phyloP scores from a whole-genome alignment of 129 eudicot genomes.

The Flaveria sonorensis region DNA sequence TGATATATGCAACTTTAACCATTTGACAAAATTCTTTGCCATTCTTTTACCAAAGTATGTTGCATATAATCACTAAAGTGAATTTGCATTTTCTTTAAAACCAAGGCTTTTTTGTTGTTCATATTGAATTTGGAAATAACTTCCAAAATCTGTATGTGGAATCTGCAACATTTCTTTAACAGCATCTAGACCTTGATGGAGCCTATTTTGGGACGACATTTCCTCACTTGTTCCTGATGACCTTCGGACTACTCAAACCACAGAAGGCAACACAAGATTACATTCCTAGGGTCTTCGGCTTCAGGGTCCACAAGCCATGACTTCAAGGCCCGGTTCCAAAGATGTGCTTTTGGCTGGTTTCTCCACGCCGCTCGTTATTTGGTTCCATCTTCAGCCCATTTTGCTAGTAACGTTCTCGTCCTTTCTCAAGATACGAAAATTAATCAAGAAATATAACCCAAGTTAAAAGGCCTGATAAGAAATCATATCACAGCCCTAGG shows the following conservation, averaged over 20 bases:
- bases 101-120: neutral
- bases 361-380: slow-evolving; percentile 3
- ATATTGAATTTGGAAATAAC: neutral
- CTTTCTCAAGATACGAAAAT: slow-evolving; percentile 22
- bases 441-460: slow-evolving; percentile 25
- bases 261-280: slow-evolving; percentile 55
- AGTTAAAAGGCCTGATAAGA: slow-evolving; percentile 33
- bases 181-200: slow-evolving; percentile 54
- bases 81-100: neutral
- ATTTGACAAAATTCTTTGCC: neutral
- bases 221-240: slow-evolving; percentile 65
- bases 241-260: slow-evolving; percentile 58
- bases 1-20: neutral
- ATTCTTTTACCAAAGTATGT: neutral
- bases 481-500: slow-evolving; percentile 30
- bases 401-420: slow-evolving; percentile 30
- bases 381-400: slow-evolving; percentile 12
- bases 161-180: slow-evolving; percentile 35
- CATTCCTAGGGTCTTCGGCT: slow-evolving; percentile 59
- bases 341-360: slow-evolving; percentile 24
- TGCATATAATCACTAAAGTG: neutral
- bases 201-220: slow-evolving; percentile 64
- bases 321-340: slow-evolving; percentile 16
- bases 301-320: slow-evolving; percentile 72
- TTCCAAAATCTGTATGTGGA: slow-evolving; percentile 6